phyloP scores from a whole-genome alignment of 768 basidiomycete species.

The Crassisporium funariophilum region DNA sequence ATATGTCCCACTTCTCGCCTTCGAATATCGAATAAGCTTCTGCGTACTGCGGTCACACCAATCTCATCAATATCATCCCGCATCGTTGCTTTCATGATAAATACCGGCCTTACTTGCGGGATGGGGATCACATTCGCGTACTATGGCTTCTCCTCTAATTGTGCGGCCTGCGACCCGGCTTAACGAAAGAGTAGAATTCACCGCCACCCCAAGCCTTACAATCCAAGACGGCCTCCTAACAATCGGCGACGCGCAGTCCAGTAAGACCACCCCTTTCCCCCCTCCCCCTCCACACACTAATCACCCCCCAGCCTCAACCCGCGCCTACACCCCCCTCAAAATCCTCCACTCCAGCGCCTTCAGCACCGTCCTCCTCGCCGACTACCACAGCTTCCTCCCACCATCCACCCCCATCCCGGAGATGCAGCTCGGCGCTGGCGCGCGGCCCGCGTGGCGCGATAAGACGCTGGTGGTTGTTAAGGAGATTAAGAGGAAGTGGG shows the following conservation, averaged over 20 bases:
- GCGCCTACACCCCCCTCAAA: background rate
- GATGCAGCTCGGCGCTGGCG: background rate
- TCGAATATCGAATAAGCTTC: background rate
- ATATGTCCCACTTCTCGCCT: background rate
- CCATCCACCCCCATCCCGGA: background rate
- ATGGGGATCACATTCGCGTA: too few species aligned
- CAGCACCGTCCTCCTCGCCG: background rate
- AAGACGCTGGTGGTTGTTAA: background rate
- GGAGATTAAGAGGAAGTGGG: background rate
- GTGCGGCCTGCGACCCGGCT: too few species aligned
- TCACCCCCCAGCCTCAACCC: background rate
- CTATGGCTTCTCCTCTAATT: too few species aligned
- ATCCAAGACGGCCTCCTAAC: background rate
- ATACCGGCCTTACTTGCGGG: too few species aligned
- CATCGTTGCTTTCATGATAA: too few species aligned
- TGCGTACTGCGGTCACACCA: too few species aligned
- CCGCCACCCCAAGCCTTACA: background rate
- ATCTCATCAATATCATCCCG: too few species aligned
- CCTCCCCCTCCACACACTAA: background rate
- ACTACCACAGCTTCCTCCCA: background rate
- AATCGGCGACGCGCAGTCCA: background rate
- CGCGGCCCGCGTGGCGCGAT: background rate
- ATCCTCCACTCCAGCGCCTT: background rate
- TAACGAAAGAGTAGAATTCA: background rate
- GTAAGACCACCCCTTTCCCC: background rate